Evolutionary conservation across 306 rosid genomes (phyloP).

Genomic region (Lathyrus aphaca): DNA sequence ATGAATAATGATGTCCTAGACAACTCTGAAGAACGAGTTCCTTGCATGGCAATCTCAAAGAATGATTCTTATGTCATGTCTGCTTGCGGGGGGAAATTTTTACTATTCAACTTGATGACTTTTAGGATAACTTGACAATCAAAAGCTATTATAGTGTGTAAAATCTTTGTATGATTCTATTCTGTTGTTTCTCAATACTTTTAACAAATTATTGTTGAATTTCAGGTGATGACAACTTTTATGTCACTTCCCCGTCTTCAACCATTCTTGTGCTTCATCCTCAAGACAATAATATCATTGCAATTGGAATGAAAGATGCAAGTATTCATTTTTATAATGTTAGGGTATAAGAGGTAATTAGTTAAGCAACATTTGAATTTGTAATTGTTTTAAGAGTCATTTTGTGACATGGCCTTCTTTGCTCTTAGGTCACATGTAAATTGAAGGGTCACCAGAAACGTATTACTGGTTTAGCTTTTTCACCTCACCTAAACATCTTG

Average conservation of each 20-base stretch:
- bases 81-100: constrained; percentile 68
- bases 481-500: constrained; percentile 61
- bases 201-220: constrained; percentile 20
- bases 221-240: constrained; percentile 74
- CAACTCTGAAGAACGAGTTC: constrained; percentile 50
- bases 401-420: constrained; percentile 30
- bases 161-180: constrained; percentile 7
- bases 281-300: constrained; percentile 75
- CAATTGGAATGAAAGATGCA: constrained; percentile 84
- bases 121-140: constrained; percentile 23
- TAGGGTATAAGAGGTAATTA: constrained; percentile 66
- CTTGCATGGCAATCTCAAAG: constrained; percentile 66
- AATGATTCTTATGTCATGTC: constrained; percentile 66
- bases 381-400: constrained; percentile 30
- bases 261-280: constrained; percentile 78
- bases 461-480: constrained; percentile 80
- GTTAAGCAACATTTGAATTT: neutral
- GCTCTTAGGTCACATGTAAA: constrained; percentile 59
- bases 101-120: constrained; percentile 47
- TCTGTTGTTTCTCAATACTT: constrained; percentile 15
- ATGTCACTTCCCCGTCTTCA: constrained; percentile 75
- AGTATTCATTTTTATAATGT: constrained; percentile 68
- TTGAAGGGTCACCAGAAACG: constrained; percentile 79
- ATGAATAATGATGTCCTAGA: constrained; percentile 40
- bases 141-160: neutral